Conservation (phyloP, 768 basidiomycete species). For the Panaeolus cyanescens region DNA sequence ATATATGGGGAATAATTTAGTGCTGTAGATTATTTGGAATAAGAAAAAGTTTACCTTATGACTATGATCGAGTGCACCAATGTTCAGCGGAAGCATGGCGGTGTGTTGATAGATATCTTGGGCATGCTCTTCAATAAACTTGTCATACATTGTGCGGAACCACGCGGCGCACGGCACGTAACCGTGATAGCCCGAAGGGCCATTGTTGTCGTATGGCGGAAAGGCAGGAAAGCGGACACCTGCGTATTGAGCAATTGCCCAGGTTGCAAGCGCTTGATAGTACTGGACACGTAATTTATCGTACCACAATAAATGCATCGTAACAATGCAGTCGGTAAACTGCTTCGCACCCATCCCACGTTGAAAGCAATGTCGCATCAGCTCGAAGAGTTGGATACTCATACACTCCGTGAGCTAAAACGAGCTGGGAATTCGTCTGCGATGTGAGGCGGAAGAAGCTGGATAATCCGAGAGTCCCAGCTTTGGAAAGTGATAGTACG, state of each 20-base stretch:
- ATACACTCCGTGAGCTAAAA: slow-evolving; percentile 21
- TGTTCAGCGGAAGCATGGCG: slow-evolving; percentile 6
- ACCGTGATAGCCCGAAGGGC: background rate
- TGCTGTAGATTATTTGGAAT: background rate
- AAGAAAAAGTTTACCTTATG: slow-evolving; percentile 6
- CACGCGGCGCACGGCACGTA: background rate
- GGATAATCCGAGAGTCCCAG: slow-evolving; percentile 26
- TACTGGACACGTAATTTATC: slow-evolving; percentile 18
- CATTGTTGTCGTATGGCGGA: background rate
- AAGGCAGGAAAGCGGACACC: slow-evolving; percentile 8
- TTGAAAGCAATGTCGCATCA: slow-evolving; percentile 22
- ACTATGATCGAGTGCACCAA: slow-evolving; percentile 11
- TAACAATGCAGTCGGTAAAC: slow-evolving; percentile 21
- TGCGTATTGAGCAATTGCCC: slow-evolving; percentile 1
- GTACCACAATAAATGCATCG: slow-evolving; percentile 18
- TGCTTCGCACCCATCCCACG: slow-evolving; percentile 28
- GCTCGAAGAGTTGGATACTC: slow-evolving; percentile 9
- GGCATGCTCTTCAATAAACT: slow-evolving; percentile 5
- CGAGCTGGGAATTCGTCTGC: slow-evolving; percentile 25
- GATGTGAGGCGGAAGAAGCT: slow-evolving; percentile 17
- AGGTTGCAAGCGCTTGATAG: background rate
- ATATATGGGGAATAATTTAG: background rate
- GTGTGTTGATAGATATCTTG: slow-evolving; percentile 10
- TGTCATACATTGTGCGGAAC: background rate
- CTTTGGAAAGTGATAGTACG: slow-evolving; percentile 22